Percentiles rank a stretch among this genome's conserved stretches.
phyloP scores from a whole-genome alignment of 1,284 basidiomycete species.

The Puccinia brachypodii region DNA sequence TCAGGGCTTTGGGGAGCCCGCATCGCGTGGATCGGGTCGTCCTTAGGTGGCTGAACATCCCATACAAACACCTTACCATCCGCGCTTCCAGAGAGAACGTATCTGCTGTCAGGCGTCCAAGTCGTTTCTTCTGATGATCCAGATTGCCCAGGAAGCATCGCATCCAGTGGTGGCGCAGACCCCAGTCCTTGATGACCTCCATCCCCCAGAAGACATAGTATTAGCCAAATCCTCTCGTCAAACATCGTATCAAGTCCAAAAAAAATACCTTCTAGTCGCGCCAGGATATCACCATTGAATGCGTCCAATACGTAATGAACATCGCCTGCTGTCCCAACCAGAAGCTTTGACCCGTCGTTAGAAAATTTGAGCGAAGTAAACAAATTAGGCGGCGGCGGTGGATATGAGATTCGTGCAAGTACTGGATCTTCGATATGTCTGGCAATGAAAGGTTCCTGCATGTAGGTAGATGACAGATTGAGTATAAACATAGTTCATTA shows the following conservation, averaged over 20 bases:
- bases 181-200: slow-evolving; percentile 44
- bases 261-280: slow-evolving; percentile 71
- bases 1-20: slow-evolving; percentile 52
- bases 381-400: slow-evolving; percentile 70
- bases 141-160: slow-evolving; percentile 23
- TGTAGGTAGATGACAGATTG: background rate
- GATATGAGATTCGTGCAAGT: slow-evolving; percentile 70
- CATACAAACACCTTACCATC: slow-evolving; percentile 43
- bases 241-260: background rate
- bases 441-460: slow-evolving; percentile 74
- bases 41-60: slow-evolving; percentile 45
- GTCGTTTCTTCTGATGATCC: slow-evolving; percentile 69
- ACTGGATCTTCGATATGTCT: slow-evolving; percentile 78
- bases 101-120: slow-evolving; percentile 90
- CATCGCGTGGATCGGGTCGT: slow-evolving; percentile 41
- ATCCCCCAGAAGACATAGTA: slow-evolving; percentile 47
- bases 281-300: slow-evolving; percentile 76
- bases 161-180: slow-evolving; percentile 61
- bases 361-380: slow-evolving; percentile 91
- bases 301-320: slow-evolving; percentile 91
- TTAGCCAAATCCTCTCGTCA: slow-evolving; percentile 59
- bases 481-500: background rate
- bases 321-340: slow-evolving; percentile 87
- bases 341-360: slow-evolving; percentile 80
- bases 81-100: slow-evolving; percentile 63